Conservation (phyloP, 2,329 filamentous ascomycete genomes). For the Fusarium anthophilum region DNA sequence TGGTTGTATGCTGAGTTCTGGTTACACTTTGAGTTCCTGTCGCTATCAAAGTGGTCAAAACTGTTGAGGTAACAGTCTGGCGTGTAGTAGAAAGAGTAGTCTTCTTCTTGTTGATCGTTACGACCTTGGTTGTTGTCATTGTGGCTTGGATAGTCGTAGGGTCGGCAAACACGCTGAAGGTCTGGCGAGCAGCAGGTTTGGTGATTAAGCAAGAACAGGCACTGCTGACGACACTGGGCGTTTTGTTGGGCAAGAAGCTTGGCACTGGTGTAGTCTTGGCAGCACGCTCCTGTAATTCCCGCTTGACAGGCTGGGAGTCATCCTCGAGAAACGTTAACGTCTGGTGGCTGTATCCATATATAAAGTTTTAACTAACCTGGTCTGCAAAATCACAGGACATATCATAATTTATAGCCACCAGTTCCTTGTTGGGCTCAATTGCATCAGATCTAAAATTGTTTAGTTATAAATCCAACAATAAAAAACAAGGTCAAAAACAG, state of each 20-base stretch:
- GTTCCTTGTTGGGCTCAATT: not conserved
- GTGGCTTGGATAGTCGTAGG: not conserved
- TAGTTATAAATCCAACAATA: not conserved
- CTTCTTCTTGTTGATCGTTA: not conserved
- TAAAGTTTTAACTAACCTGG: not conserved
- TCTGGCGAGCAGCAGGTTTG: not conserved
- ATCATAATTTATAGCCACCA: not conserved
- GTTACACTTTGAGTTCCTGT: not conserved
- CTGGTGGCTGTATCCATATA: not conserved
- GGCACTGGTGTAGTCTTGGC: not conserved
- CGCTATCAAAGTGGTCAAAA: not conserved
- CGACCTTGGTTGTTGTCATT: not conserved
- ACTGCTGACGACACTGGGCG: not conserved
- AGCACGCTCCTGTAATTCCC: not conserved
- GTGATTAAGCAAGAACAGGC: not conserved
- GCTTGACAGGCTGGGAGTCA: not conserved
- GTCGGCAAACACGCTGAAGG: not conserved
- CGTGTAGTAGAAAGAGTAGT: not conserved
- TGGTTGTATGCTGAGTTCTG: not conserved
- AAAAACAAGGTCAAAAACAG: not conserved
- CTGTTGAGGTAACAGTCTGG: not conserved
- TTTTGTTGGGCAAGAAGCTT: not conserved
- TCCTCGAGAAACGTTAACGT: not conserved
- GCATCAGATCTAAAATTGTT: not conserved
- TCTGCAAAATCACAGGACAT: not conserved